phyloP scores from a whole-genome alignment of 345 rosid genomes.

The Syzygium oleosum region DNA sequence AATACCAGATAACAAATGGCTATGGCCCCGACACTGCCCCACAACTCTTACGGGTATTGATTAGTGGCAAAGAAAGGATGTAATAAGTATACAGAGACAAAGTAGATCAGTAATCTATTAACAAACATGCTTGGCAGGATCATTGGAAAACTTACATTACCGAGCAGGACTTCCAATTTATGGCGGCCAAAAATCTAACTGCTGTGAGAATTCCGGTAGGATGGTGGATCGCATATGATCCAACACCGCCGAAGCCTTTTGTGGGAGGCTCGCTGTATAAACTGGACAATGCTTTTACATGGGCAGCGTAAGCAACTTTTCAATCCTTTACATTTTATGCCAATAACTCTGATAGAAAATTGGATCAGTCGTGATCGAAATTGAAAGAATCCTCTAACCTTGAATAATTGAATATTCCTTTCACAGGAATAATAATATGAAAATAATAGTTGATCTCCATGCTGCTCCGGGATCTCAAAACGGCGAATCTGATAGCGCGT shows the following conservation, averaged over 20 bases:
- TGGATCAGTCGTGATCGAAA: background rate
- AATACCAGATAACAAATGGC: background rate
- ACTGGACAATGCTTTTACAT: background rate
- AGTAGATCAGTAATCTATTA: background rate
- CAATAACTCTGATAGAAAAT: background rate
- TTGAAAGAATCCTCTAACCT: background rate
- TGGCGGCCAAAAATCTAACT: background rate
- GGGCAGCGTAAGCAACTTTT: background rate
- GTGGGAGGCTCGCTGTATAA: background rate
- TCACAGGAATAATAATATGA: constrained; percentile 9
- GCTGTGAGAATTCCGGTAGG: background rate
- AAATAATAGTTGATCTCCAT: background rate
- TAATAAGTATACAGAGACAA: background rate
- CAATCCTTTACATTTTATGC: background rate
- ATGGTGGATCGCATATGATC: background rate
- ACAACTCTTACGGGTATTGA: background rate
- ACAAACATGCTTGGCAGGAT: background rate
- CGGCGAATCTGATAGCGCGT: constrained; percentile 12
- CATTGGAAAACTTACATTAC: background rate
- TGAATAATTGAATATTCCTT: background rate
- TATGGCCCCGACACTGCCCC: background rate
- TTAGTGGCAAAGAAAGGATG: background rate
- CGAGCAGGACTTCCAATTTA: background rate
- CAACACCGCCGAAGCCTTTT: background rate
- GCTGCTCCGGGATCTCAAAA: constrained; percentile 18